Conservation (phyloP, 1,284 basidiomycete genomes). For the Tilletia caries region DNA sequence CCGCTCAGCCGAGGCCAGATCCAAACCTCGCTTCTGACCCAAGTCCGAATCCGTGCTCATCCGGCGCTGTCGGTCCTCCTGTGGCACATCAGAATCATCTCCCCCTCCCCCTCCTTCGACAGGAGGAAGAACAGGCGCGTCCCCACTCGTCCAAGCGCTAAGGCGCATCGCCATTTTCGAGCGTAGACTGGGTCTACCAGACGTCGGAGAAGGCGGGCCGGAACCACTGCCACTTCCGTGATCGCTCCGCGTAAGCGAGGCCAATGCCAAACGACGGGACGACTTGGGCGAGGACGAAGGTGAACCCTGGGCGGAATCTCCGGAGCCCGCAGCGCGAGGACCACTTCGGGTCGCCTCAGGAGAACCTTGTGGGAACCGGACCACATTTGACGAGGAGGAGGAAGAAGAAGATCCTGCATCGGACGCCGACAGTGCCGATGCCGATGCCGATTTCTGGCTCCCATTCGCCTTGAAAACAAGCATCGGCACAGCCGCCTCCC, state of each 20-base stretch:
- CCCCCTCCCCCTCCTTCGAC: too few species aligned
- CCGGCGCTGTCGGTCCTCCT: neutral
- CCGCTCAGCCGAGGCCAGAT: neutral
- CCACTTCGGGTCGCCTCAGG: neutral
- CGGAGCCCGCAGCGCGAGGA: neutral
- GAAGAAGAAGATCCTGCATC: too few species aligned
- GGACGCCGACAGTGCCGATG: too few species aligned
- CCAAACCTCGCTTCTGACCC: constrained; percentile 3
- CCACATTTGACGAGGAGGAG: too few species aligned
- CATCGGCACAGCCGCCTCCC: neutral
- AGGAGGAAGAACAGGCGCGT: neutral
- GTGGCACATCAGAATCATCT: neutral
- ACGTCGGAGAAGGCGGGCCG: neutral
- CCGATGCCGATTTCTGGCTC: too few species aligned
- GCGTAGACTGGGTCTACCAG: neutral
- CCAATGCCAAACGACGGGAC: neutral
- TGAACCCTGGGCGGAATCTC: neutral
- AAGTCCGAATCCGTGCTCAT: neutral
- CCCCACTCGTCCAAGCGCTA: neutral
- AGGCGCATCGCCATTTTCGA: neutral
- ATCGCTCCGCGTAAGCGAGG: constrained; percentile 1
- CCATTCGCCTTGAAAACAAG: neutral
- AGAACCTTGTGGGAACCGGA: neutral
- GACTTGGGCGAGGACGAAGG: constrained; percentile 6
- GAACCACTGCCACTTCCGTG: neutral